Percentiles rank a stretch among this genome's conserved stretches.
These are phyloP conservation scores for Dendrobium chrysotoxum DNA, from an alignment of 106 monocot genomes.

Conservation along the genomic window DNA sequence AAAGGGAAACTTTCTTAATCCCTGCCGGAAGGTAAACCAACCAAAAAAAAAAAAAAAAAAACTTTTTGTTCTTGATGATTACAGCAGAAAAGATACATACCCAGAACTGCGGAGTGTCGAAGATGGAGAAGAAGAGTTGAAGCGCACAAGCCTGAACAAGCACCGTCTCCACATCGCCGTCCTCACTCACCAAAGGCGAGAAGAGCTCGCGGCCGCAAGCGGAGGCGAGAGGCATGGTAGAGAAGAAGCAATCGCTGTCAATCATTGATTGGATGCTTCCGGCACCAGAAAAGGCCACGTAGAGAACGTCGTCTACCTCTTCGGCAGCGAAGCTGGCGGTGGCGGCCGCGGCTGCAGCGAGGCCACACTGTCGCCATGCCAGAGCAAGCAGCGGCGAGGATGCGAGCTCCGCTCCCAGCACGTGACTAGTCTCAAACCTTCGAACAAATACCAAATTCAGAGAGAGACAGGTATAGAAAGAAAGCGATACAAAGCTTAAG, in stretches of 20 bases:
- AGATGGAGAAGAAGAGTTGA: slow-evolving; percentile 25
- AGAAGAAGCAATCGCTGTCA: slow-evolving; percentile 13
- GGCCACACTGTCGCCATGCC: slow-evolving; percentile 35
- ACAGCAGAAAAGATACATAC: slow-evolving; percentile 2
- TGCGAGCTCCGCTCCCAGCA: slow-evolving; percentile 33
- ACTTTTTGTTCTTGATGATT: background rate
- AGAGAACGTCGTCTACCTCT: slow-evolving; percentile 13
- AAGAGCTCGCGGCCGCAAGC: slow-evolving; percentile 25
- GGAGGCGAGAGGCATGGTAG: slow-evolving; percentile 8
- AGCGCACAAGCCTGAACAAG: slow-evolving; percentile 34
- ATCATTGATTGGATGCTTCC: background rate
- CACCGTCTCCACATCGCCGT: slow-evolving; percentile 23
- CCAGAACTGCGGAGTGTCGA: slow-evolving; percentile 29
- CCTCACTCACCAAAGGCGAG: slow-evolving; percentile 22
- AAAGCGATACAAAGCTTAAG: too few relatives aligned
- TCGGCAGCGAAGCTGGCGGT: slow-evolving; percentile 12
- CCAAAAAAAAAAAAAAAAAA: too few relatives aligned
- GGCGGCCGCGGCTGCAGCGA: slow-evolving; percentile 9
- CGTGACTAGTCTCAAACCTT: slow-evolving; percentile 66
- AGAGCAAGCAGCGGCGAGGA: slow-evolving; percentile 36
- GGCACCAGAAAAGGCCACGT: slow-evolving; percentile 45
- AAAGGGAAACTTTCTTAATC: background rate
- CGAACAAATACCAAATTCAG: background rate
- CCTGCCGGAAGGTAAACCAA: too few relatives aligned
- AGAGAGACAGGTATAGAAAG: too few relatives aligned